Evolutionary conservation across 305 asterid genomes (phyloP), one percentile per base, ranked within the genome.

Genomic region (Fraxinus sp.): DNA sequence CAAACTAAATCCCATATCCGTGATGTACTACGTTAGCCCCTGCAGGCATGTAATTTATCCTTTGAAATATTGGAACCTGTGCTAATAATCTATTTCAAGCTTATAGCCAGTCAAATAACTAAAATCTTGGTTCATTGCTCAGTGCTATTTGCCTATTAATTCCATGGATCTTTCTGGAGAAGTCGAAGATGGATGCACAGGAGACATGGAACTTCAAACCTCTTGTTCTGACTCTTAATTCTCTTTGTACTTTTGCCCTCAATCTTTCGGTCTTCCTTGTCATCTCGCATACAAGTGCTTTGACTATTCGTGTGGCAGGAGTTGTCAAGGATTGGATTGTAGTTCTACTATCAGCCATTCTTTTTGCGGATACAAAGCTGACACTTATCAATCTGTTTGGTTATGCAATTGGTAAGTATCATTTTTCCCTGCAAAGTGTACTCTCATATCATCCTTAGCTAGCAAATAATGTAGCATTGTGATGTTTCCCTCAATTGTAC

Each of bases 251-350:
- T 83, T 95, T 95, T 85, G 98, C 97, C 68, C 94, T 95, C 82
- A 95, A 95, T 88, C 93, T 95, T 77, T 92, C 98, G 30, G 98
- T 93, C 84, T 95, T 95, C 84, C 98, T 95, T 39, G 98, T 95
- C 82, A 95, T 95, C 79, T 90, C 97, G 1, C 96, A 92, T 79
- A 95, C 98, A 32, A 95, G 98, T 90, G 98, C 98, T 81, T 91
- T 95, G 87, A 95, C 98, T 75, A 95, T 95, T 79, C 98, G 98
- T 77, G 97, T 95, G 77, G 98, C 98, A 79, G 98, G 98, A 73
- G 98, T 95, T 37, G 98, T 95, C 82, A 95, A 95, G 88, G 98
- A 95, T 83, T 95, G 98, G 98, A 96, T 93, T 79, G 98, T 95
- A n/a, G 98, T 95, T 82, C 90, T 95, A 36, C 86, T 95, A 43